Conservation (phyloP, 257 asterid genomes). For the Lavandula angustifolia region DNA sequence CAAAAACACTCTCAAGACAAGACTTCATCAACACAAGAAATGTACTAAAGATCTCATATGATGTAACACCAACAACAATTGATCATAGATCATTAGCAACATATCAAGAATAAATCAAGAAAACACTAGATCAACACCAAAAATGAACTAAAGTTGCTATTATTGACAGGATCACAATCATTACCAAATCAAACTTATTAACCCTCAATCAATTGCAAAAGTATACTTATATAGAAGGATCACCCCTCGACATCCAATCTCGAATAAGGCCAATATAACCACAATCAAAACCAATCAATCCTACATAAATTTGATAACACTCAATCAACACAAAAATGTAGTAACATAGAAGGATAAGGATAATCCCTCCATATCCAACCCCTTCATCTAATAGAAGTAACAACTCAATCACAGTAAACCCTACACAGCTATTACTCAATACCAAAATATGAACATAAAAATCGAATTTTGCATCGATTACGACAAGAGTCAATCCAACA, state of each 20-base stretch:
- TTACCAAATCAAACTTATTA: background rate
- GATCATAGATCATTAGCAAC: too few relatives aligned
- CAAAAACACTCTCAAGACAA: background rate
- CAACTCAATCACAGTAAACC: background rate
- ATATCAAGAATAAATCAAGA: too few relatives aligned
- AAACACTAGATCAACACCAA: background rate
- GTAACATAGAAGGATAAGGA: background rate
- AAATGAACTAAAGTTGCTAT: background rate
- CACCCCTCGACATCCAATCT: background rate
- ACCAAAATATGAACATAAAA: background rate
- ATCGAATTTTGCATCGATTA: background rate
- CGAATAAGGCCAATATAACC: background rate
- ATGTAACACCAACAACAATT: too few relatives aligned
- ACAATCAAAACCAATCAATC: background rate
- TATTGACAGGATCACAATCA: background rate
- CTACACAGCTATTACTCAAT: background rate
- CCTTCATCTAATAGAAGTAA: background rate
- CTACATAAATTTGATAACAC: too few relatives aligned
- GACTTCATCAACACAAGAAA: background rate
- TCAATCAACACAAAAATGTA: background rate
- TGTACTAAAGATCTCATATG: too few relatives aligned
- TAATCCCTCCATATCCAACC: background rate
- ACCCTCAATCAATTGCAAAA: background rate
- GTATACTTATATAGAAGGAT: background rate
- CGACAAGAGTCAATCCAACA: background rate